Percentiles rank a stretch among this genome's conserved stretches.
Evolutionary conservation across 257 asterid genomes (phyloP).

Genomic region (Orobanche coerulescens): DNA sequence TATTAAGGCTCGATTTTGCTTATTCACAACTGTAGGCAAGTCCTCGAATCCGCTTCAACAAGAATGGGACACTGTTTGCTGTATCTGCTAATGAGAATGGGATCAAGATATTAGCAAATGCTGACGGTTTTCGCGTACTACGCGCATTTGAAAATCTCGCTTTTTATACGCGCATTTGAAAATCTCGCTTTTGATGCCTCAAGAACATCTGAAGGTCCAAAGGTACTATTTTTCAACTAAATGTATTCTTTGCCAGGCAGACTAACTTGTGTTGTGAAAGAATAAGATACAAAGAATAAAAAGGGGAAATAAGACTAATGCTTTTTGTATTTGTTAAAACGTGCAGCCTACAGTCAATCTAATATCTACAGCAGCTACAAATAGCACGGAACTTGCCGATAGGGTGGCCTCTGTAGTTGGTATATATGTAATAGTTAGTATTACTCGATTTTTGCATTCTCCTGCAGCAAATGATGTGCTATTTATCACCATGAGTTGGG

Average conservation of each 20-base stretch:
- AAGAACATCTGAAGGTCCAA: conserved; percentile 54
- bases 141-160: conserved; percentile 63
- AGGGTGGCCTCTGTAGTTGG: conserved; percentile 65
- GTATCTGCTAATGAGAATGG: conserved; percentile 78
- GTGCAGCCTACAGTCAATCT: conserved; percentile 59
- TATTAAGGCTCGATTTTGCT: too few relatives aligned
- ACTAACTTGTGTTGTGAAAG: too few relatives aligned
- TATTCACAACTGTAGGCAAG: conserved; percentile 49
- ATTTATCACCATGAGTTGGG: too few relatives aligned
- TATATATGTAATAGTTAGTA: conserved; percentile 66
- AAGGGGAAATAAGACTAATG: conserved; percentile 10
- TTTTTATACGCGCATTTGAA: too few relatives aligned
- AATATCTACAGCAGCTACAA: conserved; percentile 43
- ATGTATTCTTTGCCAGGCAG: too few relatives aligned
- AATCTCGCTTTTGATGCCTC: conserved; percentile 68
- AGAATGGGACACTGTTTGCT: conserved; percentile 84
- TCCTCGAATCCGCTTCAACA: conserved; percentile 90
- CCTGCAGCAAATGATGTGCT: too few relatives aligned
- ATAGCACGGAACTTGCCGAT: conserved; percentile 66
- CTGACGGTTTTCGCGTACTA: conserved; percentile 68
- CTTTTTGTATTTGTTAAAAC: conserved; percentile 15
- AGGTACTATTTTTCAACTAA: conserved; percentile 40
- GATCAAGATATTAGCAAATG: conserved; percentile 70
- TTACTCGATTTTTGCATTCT: not conserved
- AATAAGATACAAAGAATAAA: too few relatives aligned